Evolutionary conservation across 192 early-diverging fungal genomes (phyloP).

Genomic region (Coemansia sp.): DNA sequence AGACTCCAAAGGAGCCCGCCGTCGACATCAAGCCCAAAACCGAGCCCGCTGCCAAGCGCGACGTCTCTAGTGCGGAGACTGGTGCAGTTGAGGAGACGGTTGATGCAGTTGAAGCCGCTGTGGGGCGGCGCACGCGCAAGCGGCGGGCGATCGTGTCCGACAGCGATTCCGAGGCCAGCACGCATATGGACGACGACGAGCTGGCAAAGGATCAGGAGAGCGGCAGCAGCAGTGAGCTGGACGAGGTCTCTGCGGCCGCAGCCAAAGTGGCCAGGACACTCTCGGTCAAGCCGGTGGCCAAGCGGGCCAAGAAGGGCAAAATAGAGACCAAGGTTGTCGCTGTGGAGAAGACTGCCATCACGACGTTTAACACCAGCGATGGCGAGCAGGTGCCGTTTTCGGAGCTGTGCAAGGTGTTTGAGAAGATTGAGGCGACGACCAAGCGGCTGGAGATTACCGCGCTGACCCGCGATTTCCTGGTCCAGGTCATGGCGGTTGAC

Average conservation of each 20-base stretch:
- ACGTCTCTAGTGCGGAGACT: not conserved
- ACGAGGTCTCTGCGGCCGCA: not conserved
- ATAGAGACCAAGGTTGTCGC: slow-evolving; percentile 6
- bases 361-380: slow-evolving; percentile 33
- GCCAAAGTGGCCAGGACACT: slow-evolving; percentile 1
- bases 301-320: slow-evolving; percentile 5
- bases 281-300: slow-evolving; percentile 4
- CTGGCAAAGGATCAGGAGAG: not conserved
- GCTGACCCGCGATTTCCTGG: slow-evolving; percentile 27
- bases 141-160: slow-evolving; percentile 15
- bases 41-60: no score
- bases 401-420: slow-evolving; percentile 87
- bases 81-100: not conserved
- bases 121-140: slow-evolving; percentile 1
- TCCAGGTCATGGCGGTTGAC: slow-evolving; percentile 30
- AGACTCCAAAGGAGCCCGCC: not conserved
- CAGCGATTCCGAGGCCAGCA: slow-evolving; percentile 7
- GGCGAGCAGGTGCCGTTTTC: slow-evolving; percentile 63
- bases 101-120: not conserved
- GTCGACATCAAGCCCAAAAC: not conserved
- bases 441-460: slow-evolving; percentile 59
- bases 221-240: not conserved
- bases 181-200: not conserved
- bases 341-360: slow-evolving; percentile 8
- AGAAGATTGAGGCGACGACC: slow-evolving; percentile 80